phyloP scores from a whole-genome alignment of 2,329 filamentous ascomycete genomes.

The Xylariales sp. region DNA sequence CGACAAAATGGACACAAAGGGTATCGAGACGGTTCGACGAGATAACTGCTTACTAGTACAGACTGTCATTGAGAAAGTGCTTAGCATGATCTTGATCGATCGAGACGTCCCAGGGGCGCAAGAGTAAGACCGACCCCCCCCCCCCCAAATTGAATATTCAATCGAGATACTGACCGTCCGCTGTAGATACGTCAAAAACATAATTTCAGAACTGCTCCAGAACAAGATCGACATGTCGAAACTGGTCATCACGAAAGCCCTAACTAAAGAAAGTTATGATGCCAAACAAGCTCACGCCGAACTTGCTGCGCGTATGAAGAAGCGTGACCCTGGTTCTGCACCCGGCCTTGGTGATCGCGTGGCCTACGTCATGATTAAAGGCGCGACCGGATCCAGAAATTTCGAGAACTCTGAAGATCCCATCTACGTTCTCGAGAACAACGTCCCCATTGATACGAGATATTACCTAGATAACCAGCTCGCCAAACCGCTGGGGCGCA shows the following conservation, averaged over 20 bases:
- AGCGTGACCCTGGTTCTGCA: constrained; percentile 94
- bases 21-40: constrained; percentile 96
- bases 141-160: constrained; percentile 15
- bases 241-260: constrained; percentile 96
- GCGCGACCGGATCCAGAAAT: constrained; percentile 87
- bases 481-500: constrained; percentile 90
- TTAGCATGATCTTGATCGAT: constrained; percentile 96
- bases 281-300: constrained; percentile 97
- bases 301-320: constrained; percentile 94
- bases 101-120: constrained; percentile 90
- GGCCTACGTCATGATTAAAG: constrained; percentile 97
- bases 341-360: constrained; percentile 94
- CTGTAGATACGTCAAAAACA: constrained; percentile 90
- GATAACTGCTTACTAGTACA: constrained; percentile 97
- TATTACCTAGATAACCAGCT: constrained; percentile 99
- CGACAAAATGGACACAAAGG: constrained; percentile 99
- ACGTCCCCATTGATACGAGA: constrained; percentile 96
- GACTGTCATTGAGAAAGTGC: constrained; percentile 95
- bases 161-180: constrained; percentile 52
- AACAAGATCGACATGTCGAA: constrained; percentile 99
- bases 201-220: constrained; percentile 92
- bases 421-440: constrained; percentile 96
- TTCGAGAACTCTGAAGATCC: constrained; percentile 98
- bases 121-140: constrained; percentile 73
- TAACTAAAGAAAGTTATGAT: constrained; percentile 89